Conservation (phyloP, 768 basidiomycete genomes). For the Mrakia blollopis region DNA sequence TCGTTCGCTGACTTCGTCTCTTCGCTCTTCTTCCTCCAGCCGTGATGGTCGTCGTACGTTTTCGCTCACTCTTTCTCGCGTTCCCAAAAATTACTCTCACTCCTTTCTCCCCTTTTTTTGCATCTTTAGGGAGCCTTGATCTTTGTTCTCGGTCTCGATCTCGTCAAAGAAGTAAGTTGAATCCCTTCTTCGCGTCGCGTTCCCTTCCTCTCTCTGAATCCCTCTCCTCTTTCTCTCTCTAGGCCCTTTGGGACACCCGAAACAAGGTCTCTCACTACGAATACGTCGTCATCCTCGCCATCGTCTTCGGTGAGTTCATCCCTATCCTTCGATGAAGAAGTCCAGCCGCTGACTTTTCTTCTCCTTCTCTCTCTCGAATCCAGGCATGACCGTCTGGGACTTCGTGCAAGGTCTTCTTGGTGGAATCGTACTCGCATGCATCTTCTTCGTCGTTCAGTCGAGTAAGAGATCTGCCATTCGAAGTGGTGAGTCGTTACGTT, state of each 20-base stretch:
- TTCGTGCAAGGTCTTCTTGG: slow-evolving; percentile 80
- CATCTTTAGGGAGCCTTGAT: slow-evolving; percentile 62
- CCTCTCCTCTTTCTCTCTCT: neutral
- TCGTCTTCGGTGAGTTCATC: slow-evolving; percentile 35
- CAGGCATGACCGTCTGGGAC: slow-evolving; percentile 66
- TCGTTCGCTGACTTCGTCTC: neutral
- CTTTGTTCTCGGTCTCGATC: slow-evolving; percentile 87
- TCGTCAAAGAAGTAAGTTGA: slow-evolving; percentile 65
- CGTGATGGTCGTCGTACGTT: slow-evolving; percentile 66
- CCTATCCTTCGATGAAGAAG: neutral
- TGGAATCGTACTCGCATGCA: slow-evolving; percentile 86
- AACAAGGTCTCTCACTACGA: slow-evolving; percentile 72
- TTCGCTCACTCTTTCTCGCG: neutral
- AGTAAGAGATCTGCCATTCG: slow-evolving; percentile 81
- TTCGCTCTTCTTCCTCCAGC: slow-evolving; percentile 50
- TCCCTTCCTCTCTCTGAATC: neutral
- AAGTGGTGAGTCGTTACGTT: slow-evolving; percentile 43
- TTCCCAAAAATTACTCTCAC: neutral
- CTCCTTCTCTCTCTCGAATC: neutral
- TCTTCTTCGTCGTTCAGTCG: slow-evolving; percentile 97
- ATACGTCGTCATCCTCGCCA: slow-evolving; percentile 47
- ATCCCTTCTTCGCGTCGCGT: too few species aligned
- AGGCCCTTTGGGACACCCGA: slow-evolving; percentile 88
- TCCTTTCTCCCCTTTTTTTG: neutral
- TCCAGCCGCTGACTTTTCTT: neutral